A percentile compares a stretch with the other conserved stretches of the same genome.
These are phyloP conservation scores for Calocybe cyanea DNA, from an alignment of 768 basidiomycete genomes.

Conservation along the genomic window DNA sequence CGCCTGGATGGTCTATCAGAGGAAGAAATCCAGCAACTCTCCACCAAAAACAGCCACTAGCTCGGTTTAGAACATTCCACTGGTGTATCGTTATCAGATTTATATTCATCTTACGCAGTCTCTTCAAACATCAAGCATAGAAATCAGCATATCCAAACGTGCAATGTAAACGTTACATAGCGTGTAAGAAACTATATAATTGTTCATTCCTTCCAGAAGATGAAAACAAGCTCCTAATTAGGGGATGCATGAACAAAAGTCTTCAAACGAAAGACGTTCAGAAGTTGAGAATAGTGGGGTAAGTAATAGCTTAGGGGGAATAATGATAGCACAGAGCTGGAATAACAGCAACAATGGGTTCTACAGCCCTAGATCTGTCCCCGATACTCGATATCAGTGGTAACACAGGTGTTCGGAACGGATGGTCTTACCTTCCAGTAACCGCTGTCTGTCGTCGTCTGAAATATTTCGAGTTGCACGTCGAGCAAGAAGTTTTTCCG, in stretches of 20 bases:
- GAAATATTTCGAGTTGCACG: conserved; percentile 50
- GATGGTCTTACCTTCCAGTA: conserved; percentile 60
- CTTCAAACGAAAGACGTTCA: too few relatives aligned
- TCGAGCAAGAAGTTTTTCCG: conserved; percentile 80
- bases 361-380: conserved; percentile 46
- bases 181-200: conserved; percentile 1
- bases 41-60: conserved; percentile 12
- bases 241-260: too few relatives aligned
- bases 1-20: conserved; percentile 83
- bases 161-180: conserved; percentile 9
- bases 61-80: neutral
- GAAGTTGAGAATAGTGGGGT: too few relatives aligned
- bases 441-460: conserved; percentile 65
- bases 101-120: neutral
- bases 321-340: neutral
- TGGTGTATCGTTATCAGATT: neutral
- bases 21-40: conserved; percentile 71
- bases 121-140: neutral
- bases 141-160: conserved; percentile 2
- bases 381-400: neutral
- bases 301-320: conserved; percentile 60
- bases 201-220: conserved; percentile 15
- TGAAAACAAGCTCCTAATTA: conserved; percentile 6
- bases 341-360: conserved; percentile 1
- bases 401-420: neutral